These are phyloP conservation scores for Wickerhamiella kurtzmanii DNA, from an alignment of 805 yeast genomes.

Conservation along the genomic window DNA sequence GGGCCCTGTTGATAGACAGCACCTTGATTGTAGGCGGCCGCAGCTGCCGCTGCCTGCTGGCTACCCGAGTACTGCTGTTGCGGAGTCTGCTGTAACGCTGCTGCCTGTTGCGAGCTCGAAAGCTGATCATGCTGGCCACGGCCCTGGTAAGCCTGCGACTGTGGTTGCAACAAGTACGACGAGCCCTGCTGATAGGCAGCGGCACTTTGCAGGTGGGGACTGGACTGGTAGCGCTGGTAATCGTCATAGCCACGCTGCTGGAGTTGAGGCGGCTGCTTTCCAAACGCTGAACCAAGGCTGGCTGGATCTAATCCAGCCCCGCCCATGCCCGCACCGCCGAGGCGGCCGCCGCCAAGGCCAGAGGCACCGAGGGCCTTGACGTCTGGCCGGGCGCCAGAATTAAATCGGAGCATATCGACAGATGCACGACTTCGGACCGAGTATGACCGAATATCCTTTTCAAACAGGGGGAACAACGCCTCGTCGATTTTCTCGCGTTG, in stretches of 20 bases:
- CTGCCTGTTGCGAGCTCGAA: neutral
- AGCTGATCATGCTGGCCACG: neutral
- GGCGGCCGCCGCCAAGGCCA: slow-evolving; percentile 2
- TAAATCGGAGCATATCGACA: slow-evolving; percentile 5
- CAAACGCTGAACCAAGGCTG: neutral
- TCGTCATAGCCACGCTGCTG: neutral
- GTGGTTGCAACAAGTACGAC: neutral
- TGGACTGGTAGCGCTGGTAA: neutral
- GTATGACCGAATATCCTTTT: slow-evolving; percentile 42
- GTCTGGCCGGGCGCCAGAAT: neutral
- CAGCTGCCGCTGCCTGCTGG: neutral
- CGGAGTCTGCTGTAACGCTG: neutral
- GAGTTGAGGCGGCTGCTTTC: neutral
- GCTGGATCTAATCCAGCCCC: neutral
- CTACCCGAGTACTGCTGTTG: neutral
- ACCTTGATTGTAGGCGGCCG: neutral
- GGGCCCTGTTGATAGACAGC: neutral
- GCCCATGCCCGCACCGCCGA: neutral
- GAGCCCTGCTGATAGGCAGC: neutral
- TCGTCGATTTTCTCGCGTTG: slow-evolving; percentile 66
- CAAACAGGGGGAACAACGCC: slow-evolving; percentile 54
- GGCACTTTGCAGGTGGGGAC: neutral
- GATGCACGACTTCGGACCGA: slow-evolving; percentile 12
- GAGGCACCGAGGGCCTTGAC: slow-evolving; percentile 4
- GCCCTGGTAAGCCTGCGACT: slow-evolving; percentile 1